A percentile compares a stretch with the other conserved stretches of the same genome.
Conservation (phyloP, 2,329 filamentous ascomycete species). For the Botrytis porri region DNA sequence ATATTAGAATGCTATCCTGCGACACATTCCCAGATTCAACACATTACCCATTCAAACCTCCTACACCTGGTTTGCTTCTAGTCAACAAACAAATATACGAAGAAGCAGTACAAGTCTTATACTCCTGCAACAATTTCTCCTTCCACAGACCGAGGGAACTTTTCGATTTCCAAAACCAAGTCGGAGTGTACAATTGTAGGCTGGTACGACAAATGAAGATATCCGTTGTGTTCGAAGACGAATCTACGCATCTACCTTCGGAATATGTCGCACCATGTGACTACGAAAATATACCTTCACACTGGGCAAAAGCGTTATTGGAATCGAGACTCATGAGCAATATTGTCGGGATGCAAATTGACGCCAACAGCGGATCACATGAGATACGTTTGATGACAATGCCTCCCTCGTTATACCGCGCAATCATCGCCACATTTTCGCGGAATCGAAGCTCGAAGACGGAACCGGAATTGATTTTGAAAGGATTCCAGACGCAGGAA, state of each 20-base stretch:
- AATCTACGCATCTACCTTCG: not conserved
- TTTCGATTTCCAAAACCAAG: slow-evolving; percentile 13
- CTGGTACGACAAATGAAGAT: slow-evolving; percentile 15
- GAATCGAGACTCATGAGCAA: slow-evolving; percentile 5
- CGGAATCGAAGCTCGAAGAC: slow-evolving; percentile 1
- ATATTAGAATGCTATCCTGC: slow-evolving; percentile 15
- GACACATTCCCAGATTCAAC: slow-evolving; percentile 13
- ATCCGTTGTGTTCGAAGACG: slow-evolving; percentile 10
- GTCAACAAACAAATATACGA: slow-evolving; percentile 11
- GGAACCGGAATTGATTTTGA: slow-evolving; percentile 2
- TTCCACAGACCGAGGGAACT: slow-evolving; percentile 11
- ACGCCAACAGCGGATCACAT: slow-evolving; percentile 6
- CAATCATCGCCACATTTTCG: slow-evolving; percentile 4
- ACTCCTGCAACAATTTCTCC: slow-evolving; percentile 15
- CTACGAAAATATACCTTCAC: slow-evolving; percentile 16
- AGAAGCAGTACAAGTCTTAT: slow-evolving; percentile 9
- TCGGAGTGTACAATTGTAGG: slow-evolving; percentile 8
- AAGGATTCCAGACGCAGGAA: slow-evolving; percentile 9
- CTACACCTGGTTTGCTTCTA: slow-evolving; percentile 8
- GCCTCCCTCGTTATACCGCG: slow-evolving; percentile 12
- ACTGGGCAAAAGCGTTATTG: slow-evolving; percentile 10
- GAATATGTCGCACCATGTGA: slow-evolving; percentile 11
- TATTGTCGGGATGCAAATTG: slow-evolving; percentile 14
- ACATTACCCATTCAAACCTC: slow-evolving; percentile 18
- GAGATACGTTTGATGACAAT: slow-evolving; percentile 7